Evolutionary conservation across 345 rosid species (phyloP), one percentile per base, ranked within the genome.

Genomic region (Raphanus raphanistrum): DNA sequence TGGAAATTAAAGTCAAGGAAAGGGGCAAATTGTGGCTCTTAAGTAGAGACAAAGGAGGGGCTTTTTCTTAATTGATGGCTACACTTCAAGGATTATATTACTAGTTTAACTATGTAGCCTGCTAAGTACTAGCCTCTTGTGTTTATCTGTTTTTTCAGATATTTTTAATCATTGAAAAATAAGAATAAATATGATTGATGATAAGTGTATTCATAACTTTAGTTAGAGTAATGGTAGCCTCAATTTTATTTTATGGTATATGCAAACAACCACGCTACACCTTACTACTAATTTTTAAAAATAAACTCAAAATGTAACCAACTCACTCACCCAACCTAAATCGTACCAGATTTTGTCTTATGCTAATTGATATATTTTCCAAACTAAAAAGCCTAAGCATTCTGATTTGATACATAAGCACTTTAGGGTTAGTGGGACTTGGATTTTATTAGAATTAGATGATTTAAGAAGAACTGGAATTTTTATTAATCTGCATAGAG

Each of bases 11-110:
- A 69, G 71, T 68, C 82, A 79, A 79, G 72, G 68, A 63, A 79
- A 79, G 75, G 71, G 79, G 68, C 82, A 79, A 48, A 69, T 54
- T 62, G 63, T 70, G 82, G 79, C 82, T 10, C 79, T 79, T 79
- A 69, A 79, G 82, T n/a, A 70, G 68, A 74, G 75, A 79, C 78
- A 79, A 79, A 73, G 78, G 82, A 29, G 82, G 66, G 65, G 10
- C n/a, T 9, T 36, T 6, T 31, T 63, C 29, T 73, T 41, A 60
- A 57, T 33, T 32, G 68, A 32, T 29, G 38, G 27, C 9, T 66
- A 9, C 32, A 28, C 74, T 73, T 59, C 21, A 43, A 72, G 60
- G 50, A 65, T 72, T 78, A 77, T 71, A 52, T 55, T 69, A 76
- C 0, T 76, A 15, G 9, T 76, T 76, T 65, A 29, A n/a, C 65